Base-by-base conservation (phyloP, 176 grass and related monocot genomes). In the Luzula sylvatica region DNA sequence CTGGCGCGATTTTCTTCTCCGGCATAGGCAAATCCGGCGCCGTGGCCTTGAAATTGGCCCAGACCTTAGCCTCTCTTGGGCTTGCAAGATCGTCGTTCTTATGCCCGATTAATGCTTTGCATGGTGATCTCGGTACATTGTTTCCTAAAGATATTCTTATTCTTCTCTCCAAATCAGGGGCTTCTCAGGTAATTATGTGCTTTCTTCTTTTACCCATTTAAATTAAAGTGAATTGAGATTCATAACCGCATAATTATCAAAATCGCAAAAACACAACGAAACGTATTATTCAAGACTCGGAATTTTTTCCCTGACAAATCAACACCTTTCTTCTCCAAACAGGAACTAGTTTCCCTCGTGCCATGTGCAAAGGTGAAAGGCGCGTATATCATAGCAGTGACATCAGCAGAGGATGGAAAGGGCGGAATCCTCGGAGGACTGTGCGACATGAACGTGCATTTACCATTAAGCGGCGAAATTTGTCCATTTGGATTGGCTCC, bases 401-500 rank as follows among this genome's bases (percentile, higher is more conserved):
- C 86, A 54, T 98, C 93, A 1, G 80, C 73, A 3, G 67, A 69
- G 0, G 72, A 62, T 8, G 65, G 74, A 47, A 55, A 40, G 0
- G 61, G 72, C 18, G 79, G 76, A 58, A 65, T 85, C 24, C 92
- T 98, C 22, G 71, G 77, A 6, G 70, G 65, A n/a, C 30, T 77
- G 3, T 98, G 92, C 72, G 81, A 98, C 65, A 58, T 68, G 38
- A 90, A 83, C 46, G 86, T 98, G 23, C 92, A 98, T 59, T 86
- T 98, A n/a, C 92, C 92, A 38, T 75, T 98, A 52, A 84, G 82
- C 40, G 72, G 77, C n/a, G 92, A 98, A 74, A 69, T 98, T 0
- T 98, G 92, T 64, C 92, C 92, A 40, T 98, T 90, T 15, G 76
- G 76, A 22, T 85, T 98, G 55, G 92, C 92, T 3, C 92, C 86